phyloP scores from a whole-genome alignment of 805 yeast species.

The Debaryomyces maramus region DNA sequence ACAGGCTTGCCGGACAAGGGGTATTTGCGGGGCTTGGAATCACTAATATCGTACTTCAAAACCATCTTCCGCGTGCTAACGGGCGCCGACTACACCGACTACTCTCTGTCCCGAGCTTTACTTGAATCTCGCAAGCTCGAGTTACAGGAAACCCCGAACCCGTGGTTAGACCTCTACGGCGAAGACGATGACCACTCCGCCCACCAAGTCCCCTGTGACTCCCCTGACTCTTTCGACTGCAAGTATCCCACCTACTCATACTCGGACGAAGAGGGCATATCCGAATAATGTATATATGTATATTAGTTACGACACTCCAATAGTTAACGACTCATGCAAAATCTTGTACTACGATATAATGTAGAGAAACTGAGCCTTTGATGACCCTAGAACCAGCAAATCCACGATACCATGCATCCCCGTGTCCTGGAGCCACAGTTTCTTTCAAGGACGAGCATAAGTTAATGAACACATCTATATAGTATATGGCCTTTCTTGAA shows the following conservation, averaged over 20 bases:
- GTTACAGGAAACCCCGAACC: constrained; percentile 4
- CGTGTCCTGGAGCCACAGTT: too few species aligned
- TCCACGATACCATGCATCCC: too few species aligned
- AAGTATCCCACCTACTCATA: constrained; percentile 17
- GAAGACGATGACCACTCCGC: constrained; percentile 13
- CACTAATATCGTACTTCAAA: constrained; percentile 69
- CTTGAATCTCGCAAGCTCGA: neutral
- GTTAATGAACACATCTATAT: too few species aligned
- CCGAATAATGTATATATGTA: constrained; percentile 14
- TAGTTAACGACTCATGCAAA: too few species aligned
- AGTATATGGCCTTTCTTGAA: too few species aligned
- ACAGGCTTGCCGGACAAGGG: constrained; percentile 72
- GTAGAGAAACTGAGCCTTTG: too few species aligned
- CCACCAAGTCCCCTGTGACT: constrained; percentile 7
- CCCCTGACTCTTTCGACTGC: constrained; percentile 22
- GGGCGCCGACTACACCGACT: constrained; percentile 20
- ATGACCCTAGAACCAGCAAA: too few species aligned
- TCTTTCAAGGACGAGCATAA: too few species aligned
- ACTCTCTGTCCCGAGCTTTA: neutral
- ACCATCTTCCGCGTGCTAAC: constrained; percentile 58
- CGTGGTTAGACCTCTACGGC: constrained; percentile 22
- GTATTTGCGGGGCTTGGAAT: constrained; percentile 74
- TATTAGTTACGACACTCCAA: too few species aligned
- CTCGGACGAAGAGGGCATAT: constrained; percentile 23
- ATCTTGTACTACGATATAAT: too few species aligned